These are phyloP conservation scores for Thymus quinquecostatus DNA, from an alignment of 257 asterid species.

Conservation along the genomic window DNA sequence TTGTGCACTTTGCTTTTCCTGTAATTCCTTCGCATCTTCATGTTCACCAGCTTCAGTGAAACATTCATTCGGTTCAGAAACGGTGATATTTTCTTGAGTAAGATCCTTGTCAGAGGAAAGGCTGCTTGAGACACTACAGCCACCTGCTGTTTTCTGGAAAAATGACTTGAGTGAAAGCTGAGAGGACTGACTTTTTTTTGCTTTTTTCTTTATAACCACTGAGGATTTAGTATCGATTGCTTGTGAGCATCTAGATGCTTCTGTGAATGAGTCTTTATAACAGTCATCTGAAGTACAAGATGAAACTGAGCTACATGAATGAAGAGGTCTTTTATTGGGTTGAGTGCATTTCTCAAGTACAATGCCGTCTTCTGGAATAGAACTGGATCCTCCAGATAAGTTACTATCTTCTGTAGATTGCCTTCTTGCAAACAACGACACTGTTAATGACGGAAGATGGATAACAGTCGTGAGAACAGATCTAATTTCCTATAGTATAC, in stretches of 20 bases:
- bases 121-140: slow-evolving; percentile 32
- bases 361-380: slow-evolving; percentile 39
- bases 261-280: slow-evolving; percentile 32
- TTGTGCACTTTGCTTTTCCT: slow-evolving; percentile 31
- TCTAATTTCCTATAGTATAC: neutral
- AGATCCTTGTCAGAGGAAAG: slow-evolving; percentile 41
- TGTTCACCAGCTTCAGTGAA: slow-evolving; percentile 35
- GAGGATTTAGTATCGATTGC: slow-evolving; percentile 41
- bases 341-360: slow-evolving; percentile 42
- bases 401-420: slow-evolving; percentile 51
- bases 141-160: slow-evolving; percentile 57
- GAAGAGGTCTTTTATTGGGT: slow-evolving; percentile 39
- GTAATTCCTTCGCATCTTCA: slow-evolving; percentile 37
- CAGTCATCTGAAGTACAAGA: slow-evolving; percentile 37
- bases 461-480: slow-evolving; percentile 27
- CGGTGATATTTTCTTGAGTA: slow-evolving; percentile 42
- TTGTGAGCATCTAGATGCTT: slow-evolving; percentile 31
- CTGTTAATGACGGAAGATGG: slow-evolving; percentile 44
- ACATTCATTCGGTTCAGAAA: slow-evolving; percentile 38
- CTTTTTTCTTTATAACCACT: slow-evolving; percentile 55
- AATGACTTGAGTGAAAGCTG: slow-evolving; percentile 89
- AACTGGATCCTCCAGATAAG: slow-evolving; percentile 44
- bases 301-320: slow-evolving; percentile 38
- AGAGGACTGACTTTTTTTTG: slow-evolving; percentile 60
- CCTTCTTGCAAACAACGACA: slow-evolving; percentile 73